These are phyloP conservation scores for Heteromeles arbutifolia DNA, from an alignment of 306 rosid species.

Conservation along the genomic window DNA sequence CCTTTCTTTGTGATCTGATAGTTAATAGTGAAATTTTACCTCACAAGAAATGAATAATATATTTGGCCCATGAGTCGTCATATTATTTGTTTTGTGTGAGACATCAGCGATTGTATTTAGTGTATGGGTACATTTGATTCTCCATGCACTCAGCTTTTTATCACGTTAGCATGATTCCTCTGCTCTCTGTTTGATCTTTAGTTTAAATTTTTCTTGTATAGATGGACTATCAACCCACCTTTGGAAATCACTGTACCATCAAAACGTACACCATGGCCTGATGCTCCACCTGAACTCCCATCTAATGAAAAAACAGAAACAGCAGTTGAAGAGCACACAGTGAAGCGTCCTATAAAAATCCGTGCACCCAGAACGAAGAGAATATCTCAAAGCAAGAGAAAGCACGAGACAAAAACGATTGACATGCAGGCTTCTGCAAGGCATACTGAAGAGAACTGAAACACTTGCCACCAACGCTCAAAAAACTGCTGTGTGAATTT, in stretches of 20 bases:
- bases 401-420: conserved; percentile 57
- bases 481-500: conserved; percentile 33
- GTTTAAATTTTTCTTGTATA: conserved; percentile 24
- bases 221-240: conserved; percentile 95
- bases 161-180: background rate
- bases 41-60: background rate
- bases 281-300: conserved; percentile 89
- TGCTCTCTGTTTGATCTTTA: conserved; percentile 9
- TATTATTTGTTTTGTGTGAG: background rate
- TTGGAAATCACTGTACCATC: conserved; percentile 84
- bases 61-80: background rate
- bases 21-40: background rate
- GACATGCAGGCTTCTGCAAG: conserved; percentile 49
- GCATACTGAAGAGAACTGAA: conserved; percentile 51
- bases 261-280: conserved; percentile 94
- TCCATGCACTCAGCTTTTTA: background rate
- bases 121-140: background rate
- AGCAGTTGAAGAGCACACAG: conserved; percentile 37
- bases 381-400: conserved; percentile 70
- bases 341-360: conserved; percentile 54
- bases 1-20: background rate
- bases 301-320: conserved; percentile 36
- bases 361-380: conserved; percentile 58
- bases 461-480: conserved; percentile 13
- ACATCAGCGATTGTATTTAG: background rate